Evolutionary conservation across 441 rosid genomes (phyloP).

Genomic region (Mallotus japonicus): DNA sequence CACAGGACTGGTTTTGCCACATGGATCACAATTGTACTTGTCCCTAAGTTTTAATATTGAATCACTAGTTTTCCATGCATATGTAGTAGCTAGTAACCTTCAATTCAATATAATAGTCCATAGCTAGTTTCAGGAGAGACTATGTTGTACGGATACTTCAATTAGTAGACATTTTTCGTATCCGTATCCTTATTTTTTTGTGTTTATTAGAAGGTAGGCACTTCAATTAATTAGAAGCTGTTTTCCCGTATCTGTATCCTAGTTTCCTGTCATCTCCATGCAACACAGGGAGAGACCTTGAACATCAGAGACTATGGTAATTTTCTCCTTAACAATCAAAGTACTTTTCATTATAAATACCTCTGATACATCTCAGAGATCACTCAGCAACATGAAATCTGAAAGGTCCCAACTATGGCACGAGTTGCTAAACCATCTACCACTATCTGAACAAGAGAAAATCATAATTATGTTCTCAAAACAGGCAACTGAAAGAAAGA

Average conservation of each 20-base stretch:
- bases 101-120: background rate
- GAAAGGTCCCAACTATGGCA: background rate
- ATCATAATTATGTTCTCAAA: background rate
- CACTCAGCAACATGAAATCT: slow-evolving; percentile 2
- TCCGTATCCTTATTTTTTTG: too few relatives aligned
- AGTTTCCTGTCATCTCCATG: too few relatives aligned
- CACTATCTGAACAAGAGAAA: background rate
- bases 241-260: too few relatives aligned
- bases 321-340: slow-evolving; percentile 18
- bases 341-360: slow-evolving; percentile 23
- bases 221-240: too few relatives aligned
- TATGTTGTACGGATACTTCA: too few relatives aligned
- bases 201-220: too few relatives aligned
- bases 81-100: background rate
- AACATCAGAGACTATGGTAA: slow-evolving; percentile 8
- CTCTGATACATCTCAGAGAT: slow-evolving; percentile 14
- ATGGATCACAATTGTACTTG: too few relatives aligned
- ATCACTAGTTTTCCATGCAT: too few relatives aligned
- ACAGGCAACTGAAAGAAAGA: background rate
- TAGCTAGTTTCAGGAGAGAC: background rate
- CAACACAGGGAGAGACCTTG: background rate
- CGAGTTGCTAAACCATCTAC: background rate
- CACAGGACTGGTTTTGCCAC: too few relatives aligned
- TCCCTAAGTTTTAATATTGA: too few relatives aligned
- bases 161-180: too few relatives aligned